Conservation (phyloP, 192 early-diverging fungal species). For the Jimgerdemannia lactiflua region DNA sequence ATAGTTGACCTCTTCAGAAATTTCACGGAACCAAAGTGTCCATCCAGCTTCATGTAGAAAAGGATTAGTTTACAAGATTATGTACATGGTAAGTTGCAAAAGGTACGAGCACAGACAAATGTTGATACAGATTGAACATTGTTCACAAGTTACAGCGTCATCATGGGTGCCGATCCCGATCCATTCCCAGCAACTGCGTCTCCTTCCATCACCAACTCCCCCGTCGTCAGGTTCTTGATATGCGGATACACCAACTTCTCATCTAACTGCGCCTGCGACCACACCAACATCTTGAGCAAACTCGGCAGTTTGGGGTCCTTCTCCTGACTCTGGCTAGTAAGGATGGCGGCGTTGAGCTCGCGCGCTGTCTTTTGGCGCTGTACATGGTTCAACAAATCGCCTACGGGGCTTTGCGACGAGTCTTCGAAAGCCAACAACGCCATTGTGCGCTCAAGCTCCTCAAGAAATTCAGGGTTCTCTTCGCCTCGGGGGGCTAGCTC, state of each 20-base stretch:
- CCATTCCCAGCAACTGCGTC: not conserved
- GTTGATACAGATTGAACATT: no score
- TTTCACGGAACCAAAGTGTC: no score
- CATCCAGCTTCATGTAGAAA: no score
- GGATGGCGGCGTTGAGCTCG: slow-evolving; percentile 92
- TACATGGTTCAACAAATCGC: slow-evolving; percentile 80
- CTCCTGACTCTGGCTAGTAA: slow-evolving; percentile 88
- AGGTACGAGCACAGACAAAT: no score
- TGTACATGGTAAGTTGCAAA: no score
- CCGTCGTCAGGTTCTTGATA: slow-evolving; percentile 65
- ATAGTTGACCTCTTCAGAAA: no score
- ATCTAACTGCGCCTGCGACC: slow-evolving; percentile 91
- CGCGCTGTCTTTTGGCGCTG: slow-evolving; percentile 92
- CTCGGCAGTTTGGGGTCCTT: slow-evolving; percentile 92
- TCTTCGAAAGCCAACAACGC: slow-evolving; percentile 86
- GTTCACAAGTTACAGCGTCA: no score
- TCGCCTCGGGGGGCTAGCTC: slow-evolving; percentile 98
- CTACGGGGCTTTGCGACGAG: slow-evolving; percentile 67
- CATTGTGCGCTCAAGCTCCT: slow-evolving; percentile 96
- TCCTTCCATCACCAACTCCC: not conserved
- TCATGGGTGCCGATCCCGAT: not conserved
- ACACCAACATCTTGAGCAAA: slow-evolving; percentile 88
- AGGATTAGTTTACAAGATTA: no score
- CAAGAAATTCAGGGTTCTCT: slow-evolving; percentile 94
- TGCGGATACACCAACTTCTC: slow-evolving; percentile 82